phyloP scores from a whole-genome alignment of 352 stramenopile species.

The Albugo candida region DNA sequence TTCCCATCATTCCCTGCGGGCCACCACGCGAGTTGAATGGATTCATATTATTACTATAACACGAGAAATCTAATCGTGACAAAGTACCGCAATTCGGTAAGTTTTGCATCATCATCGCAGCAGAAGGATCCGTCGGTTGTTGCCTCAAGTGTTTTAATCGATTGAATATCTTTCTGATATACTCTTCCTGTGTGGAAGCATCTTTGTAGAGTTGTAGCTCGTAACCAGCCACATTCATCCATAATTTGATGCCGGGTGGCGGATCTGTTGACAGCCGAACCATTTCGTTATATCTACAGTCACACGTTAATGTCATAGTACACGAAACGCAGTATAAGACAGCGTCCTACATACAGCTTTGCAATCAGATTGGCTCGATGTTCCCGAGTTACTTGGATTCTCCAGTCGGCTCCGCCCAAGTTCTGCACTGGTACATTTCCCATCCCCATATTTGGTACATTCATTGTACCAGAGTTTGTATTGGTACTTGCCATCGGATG shows the following conservation, averaged over 20 bases:
- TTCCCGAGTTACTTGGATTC: slow-evolving; percentile 60
- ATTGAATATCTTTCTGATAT: slow-evolving; percentile 80
- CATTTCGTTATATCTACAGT: slow-evolving; percentile 47
- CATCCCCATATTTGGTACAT: slow-evolving; percentile 10
- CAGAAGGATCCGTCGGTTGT: slow-evolving; percentile 55
- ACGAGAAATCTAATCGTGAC: slow-evolving; percentile 48
- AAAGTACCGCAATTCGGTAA: slow-evolving; percentile 54
- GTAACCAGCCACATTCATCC: slow-evolving; percentile 78
- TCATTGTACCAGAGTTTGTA: slow-evolving; percentile 21
- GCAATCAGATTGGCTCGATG: slow-evolving; percentile 69
- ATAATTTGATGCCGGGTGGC: slow-evolving; percentile 60
- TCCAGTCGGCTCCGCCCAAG: slow-evolving; percentile 33
- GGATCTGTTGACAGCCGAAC: slow-evolving; percentile 64
- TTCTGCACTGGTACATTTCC: slow-evolving; percentile 8
- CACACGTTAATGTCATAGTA: slow-evolving; percentile 3
- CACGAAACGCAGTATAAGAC: slow-evolving; percentile 1
- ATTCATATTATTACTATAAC: slow-evolving; percentile 42
- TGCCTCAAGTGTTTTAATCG: slow-evolving; percentile 50
- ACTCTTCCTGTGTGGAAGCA: slow-evolving; percentile 64
- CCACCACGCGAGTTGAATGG: slow-evolving; percentile 10
- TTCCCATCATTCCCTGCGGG: slow-evolving; percentile 1
- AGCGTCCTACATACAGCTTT: slow-evolving; percentile 39
- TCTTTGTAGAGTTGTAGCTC: slow-evolving; percentile 71
- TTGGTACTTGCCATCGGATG: neutral
- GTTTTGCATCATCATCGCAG: slow-evolving; percentile 34